Base-by-base conservation (phyloP, 2,329 filamentous ascomycete species). In the Plectosphaerella plurivora region DNA sequence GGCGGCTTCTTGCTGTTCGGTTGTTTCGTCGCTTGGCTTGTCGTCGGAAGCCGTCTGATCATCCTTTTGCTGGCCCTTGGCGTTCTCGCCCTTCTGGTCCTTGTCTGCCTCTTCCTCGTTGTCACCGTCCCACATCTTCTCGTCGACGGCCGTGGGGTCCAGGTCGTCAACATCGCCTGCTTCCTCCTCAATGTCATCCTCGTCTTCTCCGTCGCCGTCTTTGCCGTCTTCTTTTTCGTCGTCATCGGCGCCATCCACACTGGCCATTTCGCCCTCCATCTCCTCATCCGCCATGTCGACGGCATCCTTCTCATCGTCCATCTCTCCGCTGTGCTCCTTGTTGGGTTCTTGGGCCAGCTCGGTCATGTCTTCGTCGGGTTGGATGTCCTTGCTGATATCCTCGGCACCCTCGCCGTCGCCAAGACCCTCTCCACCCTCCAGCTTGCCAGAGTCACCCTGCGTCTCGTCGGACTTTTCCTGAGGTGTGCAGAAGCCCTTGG, bases 61-160 rank as follows among this genome's bases (percentile, higher is more conserved):
- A 48, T 87, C 80, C 55, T 85, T 78, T 63, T 88, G 81, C 56
- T 87, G 77, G 0, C 86, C 86, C 62, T 89, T 86, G 18, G 88
- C 74, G 54, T 90, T 79, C 51, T 91, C 84, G 6, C 84, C 86
- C 63, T 90, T 77, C 63, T 90, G 88, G 45, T 97, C 88, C 60
- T 94, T 94, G 47, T 93, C 88, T 2, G 88, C 85, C 47, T 92
- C 84, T 45, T 92, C 81, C 44, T 90, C 86, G 50, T 87, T 85
- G 45, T 86, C 85, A 39, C 91, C 92, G 69, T 99, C 92, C 94
- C 94, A 99, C 82, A 97, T 91, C 76, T 97, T 99, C 73, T 99
- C 95, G 65, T 99, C 95, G 1, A 97, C 88, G 18, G 93, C 89
- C 15, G 85, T 88, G 12, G 91, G 87, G 60, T 96, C 93, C 42